Percentiles rank a stretch among this genome's conserved stretches.
Conservation (phyloP, 73 alveolate genomes). For the Strombidium stylifer region DNA sequence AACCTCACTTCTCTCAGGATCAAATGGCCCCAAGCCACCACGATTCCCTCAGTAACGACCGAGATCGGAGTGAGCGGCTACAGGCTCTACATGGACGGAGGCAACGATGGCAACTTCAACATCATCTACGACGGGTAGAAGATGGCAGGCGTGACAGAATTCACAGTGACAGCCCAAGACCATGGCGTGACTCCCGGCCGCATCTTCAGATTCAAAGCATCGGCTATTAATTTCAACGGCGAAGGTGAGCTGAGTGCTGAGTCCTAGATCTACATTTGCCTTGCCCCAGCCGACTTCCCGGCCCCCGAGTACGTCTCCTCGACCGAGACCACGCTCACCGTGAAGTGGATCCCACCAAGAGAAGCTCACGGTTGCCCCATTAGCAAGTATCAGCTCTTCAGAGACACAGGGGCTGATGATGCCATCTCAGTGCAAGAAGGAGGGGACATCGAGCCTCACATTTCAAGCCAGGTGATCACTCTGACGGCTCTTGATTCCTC, state of each 20-base stretch:
- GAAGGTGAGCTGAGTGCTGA: slow-evolving; percentile 47
- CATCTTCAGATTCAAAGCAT: slow-evolving; percentile 31
- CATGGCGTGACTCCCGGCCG: slow-evolving; percentile 19
- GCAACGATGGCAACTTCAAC: slow-evolving; percentile 34
- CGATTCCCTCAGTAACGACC: slow-evolving; percentile 40
- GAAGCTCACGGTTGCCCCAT: slow-evolving; percentile 57
- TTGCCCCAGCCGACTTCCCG: slow-evolving; percentile 37
- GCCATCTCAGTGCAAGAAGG: slow-evolving; percentile 2
- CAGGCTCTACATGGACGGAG: slow-evolving; percentile 42
- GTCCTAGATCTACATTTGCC: slow-evolving; percentile 42
- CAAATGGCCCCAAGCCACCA: slow-evolving; percentile 39
- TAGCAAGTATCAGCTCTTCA: slow-evolving; percentile 20
- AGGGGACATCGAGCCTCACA: slow-evolving; percentile 12
- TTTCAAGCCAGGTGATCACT: background rate
- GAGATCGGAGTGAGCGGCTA: slow-evolving; percentile 52
- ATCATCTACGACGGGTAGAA: slow-evolving; percentile 32
- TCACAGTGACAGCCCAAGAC: too few species aligned
- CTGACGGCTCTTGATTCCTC: slow-evolving; percentile 25
- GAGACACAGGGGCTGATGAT: slow-evolving; percentile 34
- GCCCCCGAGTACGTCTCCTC: slow-evolving; percentile 37
- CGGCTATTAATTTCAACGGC: slow-evolving; percentile 55
- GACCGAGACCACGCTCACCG: slow-evolving; percentile 36
- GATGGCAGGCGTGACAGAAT: slow-evolving; percentile 28
- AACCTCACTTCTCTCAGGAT: slow-evolving; percentile 26
- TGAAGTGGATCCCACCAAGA: slow-evolving; percentile 49